Base-by-base conservation (phyloP, 208 protist genomes). In the Phytomonas sp. region DNA sequence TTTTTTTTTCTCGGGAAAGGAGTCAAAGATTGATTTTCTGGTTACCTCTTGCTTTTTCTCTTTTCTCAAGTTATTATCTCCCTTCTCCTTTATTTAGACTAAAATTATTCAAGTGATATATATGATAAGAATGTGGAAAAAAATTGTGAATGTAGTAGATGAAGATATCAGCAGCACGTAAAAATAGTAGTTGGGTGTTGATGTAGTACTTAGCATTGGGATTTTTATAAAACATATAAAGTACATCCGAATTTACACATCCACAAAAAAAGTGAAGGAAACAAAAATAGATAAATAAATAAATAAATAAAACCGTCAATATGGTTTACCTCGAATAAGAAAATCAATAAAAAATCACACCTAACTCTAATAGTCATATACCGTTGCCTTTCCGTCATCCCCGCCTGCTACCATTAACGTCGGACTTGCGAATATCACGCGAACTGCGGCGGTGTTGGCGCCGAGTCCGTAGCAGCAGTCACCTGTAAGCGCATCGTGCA, bases 381-480 rank as follows among this genome's bases (percentile, higher is more conserved):
- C 86, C 36, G 83, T 80, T 0, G 89, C 88, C 3, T 93, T 93
- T 20, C 89, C 89, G 71, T 96, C 92, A 74, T 96, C 92, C 11
- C 92, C 88, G 0, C 88, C 82, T 20, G 81, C 73, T 6, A 92
- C 79, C 4, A 94, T 67, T 68, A 79, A 73, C 13, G 60, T 43
- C 2, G 78, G 77, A 0, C 64, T 76, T 0, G 88, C 80, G 63
- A 73, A 83, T 29, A 95, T 92, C 46, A 89, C 85, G 0, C 88
- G 87, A 36, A 96, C 88, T 0, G 89, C 92, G 8, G 83, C 85
- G 20, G 61, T 71, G 43, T 82, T 88, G 5, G 88, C 88, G 0
- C 81, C 77, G 17, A 95, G 77, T 13, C 87, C 89, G 76, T 95
- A 96, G n/a, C 70, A 80, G 69, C 88, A 83, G 66, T 89, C 79